Conservation (phyloP, 1,284 basidiomycete species). For the Tausonia pullulans region DNA sequence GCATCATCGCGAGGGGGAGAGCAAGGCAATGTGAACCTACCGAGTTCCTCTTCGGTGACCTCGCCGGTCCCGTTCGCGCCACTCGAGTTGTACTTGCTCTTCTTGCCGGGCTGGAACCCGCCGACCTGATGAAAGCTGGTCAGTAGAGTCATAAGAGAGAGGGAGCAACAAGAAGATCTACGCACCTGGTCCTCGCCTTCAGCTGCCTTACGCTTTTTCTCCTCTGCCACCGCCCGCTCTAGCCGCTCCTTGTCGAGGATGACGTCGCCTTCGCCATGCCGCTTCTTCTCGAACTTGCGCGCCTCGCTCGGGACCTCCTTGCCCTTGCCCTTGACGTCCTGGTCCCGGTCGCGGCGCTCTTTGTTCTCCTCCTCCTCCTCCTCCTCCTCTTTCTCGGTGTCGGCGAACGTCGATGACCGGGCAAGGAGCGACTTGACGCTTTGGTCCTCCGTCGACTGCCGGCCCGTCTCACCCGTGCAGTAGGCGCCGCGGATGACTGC, state of each 20-base stretch:
- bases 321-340: constrained; percentile 19
- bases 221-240: constrained; percentile 58
- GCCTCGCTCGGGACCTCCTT: constrained; percentile 36
- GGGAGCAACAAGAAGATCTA: constrained; percentile 20
- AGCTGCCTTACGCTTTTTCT: constrained; percentile 58
- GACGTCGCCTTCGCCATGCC: constrained; percentile 57
- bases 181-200: constrained; percentile 44
- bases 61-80: constrained; percentile 44
- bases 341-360: too few species aligned
- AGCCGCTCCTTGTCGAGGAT: constrained; percentile 57
- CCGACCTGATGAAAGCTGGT: constrained; percentile 4
- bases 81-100: constrained; percentile 44
- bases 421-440: constrained; percentile 19
- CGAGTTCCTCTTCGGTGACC: constrained; percentile 85
- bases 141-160: background rate
- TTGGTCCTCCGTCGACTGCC: constrained; percentile 23
- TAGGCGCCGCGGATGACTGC: constrained; percentile 77
- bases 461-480: constrained; percentile 72
- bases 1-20: background rate
- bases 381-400: constrained; percentile 10
- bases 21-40: constrained; percentile 39
- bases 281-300: constrained; percentile 42
- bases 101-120: constrained; percentile 43
- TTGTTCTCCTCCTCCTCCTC: too few species aligned
- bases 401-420: constrained; percentile 29